Percentiles rank a stretch among this genome's conserved stretches.
phyloP scores from a whole-genome alignment of 495 filamentous ascomycete genomes.

The Neohortaea acidophila region DNA sequence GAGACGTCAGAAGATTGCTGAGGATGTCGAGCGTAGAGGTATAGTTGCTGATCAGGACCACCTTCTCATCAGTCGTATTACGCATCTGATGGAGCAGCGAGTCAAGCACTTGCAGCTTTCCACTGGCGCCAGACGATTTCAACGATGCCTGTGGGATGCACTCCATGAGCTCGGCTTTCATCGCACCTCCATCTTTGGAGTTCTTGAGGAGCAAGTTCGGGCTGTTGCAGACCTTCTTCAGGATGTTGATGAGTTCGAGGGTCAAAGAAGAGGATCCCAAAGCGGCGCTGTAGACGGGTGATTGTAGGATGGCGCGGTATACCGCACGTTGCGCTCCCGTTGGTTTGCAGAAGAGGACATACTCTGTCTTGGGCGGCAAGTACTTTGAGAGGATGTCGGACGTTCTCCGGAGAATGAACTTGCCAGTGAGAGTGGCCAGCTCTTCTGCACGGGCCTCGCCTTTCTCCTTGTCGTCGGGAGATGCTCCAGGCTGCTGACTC shows the following conservation, averaged over 20 bases:
- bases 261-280: slow-evolving; percentile 54
- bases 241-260: slow-evolving; percentile 58
- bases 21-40: slow-evolving; percentile 63
- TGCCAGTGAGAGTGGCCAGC: slow-evolving; percentile 48
- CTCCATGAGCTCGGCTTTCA: slow-evolving; percentile 37
- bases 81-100: slow-evolving; percentile 48
- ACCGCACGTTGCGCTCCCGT: slow-evolving; percentile 51
- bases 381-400: slow-evolving; percentile 58
- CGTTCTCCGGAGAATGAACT: slow-evolving; percentile 66
- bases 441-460: slow-evolving; percentile 56
- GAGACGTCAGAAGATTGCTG: slow-evolving; percentile 44
- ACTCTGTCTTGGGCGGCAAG: slow-evolving; percentile 63
- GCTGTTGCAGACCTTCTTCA: slow-evolving; percentile 76
- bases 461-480: slow-evolving; percentile 51
- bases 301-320: slow-evolving; percentile 54
- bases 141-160: slow-evolving; percentile 44
- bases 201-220: slow-evolving; percentile 47
- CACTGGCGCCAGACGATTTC: slow-evolving; percentile 43
- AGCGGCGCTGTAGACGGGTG: slow-evolving; percentile 49
- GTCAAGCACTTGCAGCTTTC: slow-evolving; percentile 60
- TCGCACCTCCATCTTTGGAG: slow-evolving; percentile 25
- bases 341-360: slow-evolving; percentile 61
- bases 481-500: slow-evolving; percentile 57
- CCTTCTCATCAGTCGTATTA: slow-evolving; percentile 45
- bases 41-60: slow-evolving; percentile 72